Percentiles rank a stretch among this genome's conserved stretches.
Evolutionary conservation across 805 yeast genomes (phyloP).

Genomic region (Pichia rugopelliculosa): DNA sequence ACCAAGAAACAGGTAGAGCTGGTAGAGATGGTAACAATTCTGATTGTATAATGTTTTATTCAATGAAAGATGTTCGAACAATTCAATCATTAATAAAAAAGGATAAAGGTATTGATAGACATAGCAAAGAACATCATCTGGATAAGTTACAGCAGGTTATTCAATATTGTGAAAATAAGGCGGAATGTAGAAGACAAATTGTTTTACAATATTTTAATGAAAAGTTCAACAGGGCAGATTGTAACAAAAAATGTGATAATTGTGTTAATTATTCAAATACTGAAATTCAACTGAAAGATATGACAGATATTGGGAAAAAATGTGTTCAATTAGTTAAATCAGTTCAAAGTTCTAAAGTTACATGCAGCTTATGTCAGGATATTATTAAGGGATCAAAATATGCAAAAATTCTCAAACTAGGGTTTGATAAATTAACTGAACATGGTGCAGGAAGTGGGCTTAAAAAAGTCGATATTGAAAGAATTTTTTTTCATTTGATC

Average conservation of each 20-base stretch:
- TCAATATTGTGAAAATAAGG: constrained; percentile 83
- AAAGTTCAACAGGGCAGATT: constrained; percentile 54
- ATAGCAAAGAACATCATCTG: constrained; percentile 68
- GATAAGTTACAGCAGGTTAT: constrained; percentile 74
- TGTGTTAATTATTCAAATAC: constrained; percentile 45
- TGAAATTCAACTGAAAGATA: constrained; percentile 50
- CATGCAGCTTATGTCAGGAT: constrained; percentile 77
- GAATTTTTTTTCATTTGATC: constrained; percentile 74
- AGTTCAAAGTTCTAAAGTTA: constrained; percentile 54
- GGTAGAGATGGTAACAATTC: constrained; percentile 89
- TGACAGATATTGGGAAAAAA: constrained; percentile 54
- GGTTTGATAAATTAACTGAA: constrained; percentile 50
- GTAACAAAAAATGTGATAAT: constrained; percentile 78
- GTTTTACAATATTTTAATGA: constrained; percentile 91
- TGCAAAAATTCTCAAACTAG: constrained; percentile 52
- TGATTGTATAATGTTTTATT: constrained; percentile 76
- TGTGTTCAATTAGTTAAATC: constrained; percentile 53
- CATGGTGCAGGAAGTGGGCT: constrained; percentile 67
- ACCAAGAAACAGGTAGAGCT: constrained; percentile 97
- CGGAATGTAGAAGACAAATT: constrained; percentile 85
- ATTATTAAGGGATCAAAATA: constrained; percentile 65
- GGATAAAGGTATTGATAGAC: constrained; percentile 59
- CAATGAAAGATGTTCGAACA: constrained; percentile 70
- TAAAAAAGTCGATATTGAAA: constrained; percentile 65
- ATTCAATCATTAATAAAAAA: constrained; percentile 70